Percentiles rank a stretch among this genome's conserved stretches.
These are phyloP conservation scores for Stephania yunnanensis DNA, from an alignment of 164 flowering plant species.

Conservation along the genomic window DNA sequence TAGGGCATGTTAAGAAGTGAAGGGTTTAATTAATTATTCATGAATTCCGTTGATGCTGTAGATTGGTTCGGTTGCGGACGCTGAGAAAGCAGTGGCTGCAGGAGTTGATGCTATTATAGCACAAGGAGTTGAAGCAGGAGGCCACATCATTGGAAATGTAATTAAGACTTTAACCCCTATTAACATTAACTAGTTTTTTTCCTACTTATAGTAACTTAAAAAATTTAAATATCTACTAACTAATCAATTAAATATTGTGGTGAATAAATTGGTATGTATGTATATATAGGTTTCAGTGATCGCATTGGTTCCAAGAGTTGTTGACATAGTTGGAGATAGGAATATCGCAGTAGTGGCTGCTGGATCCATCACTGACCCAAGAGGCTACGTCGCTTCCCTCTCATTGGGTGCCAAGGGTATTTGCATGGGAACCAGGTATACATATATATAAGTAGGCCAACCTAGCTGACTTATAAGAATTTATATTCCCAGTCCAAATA, in stretches of 20 bases:
- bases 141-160: constrained; percentile 22
- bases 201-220: too few species aligned
- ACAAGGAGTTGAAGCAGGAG: constrained; percentile 30
- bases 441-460: too few species aligned
- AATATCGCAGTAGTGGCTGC: constrained; percentile 25
- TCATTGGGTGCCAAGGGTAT: constrained; percentile 30
- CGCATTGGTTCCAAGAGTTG: constrained; percentile 27
- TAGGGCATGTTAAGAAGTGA: too few species aligned
- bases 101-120: constrained; percentile 31
- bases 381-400: constrained; percentile 27
- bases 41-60: not conserved
- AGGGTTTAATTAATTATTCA: too few species aligned
- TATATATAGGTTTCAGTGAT: constrained; percentile 15
- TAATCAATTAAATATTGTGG: too few species aligned
- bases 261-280: not conserved
- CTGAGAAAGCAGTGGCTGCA: constrained; percentile 27
- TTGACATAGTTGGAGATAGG: constrained; percentile 25
- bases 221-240: not conserved
- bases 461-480: too few species aligned
- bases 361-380: constrained; percentile 25
- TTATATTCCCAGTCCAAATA: too few species aligned
- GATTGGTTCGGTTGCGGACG: constrained; percentile 27
- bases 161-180: not conserved
- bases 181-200: not conserved
- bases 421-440: constrained; percentile 27